Conservation (phyloP, 2,329 filamentous ascomycete species). For the Dothistroma pini region DNA sequence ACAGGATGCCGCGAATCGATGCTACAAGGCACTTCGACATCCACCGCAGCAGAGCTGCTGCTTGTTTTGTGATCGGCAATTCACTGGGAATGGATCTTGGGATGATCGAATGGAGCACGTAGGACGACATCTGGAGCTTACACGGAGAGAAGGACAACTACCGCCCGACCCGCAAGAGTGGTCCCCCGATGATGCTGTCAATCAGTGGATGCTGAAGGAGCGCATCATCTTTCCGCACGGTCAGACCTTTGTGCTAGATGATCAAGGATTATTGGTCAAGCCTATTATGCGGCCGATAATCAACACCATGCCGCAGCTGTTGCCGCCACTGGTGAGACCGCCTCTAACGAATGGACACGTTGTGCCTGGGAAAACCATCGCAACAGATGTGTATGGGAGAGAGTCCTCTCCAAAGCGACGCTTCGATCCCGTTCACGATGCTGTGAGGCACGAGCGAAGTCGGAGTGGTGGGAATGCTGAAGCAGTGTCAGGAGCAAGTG, state of each 20-base stretch:
- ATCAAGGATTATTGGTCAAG: background rate
- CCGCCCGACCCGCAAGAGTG: conserved; percentile 36
- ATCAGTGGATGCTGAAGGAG: conserved; percentile 36
- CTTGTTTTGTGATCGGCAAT: conserved; percentile 61
- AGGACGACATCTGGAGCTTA: conserved; percentile 72
- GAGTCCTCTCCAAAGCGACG: background rate
- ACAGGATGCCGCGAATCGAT: conserved; percentile 57
- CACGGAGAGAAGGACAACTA: conserved; percentile 27
- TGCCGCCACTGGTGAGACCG: background rate
- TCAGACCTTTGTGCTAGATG: background rate
- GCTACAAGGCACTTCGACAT: conserved; percentile 57
- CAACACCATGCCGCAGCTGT: background rate
- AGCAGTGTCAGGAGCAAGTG: background rate
- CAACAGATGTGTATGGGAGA: background rate
- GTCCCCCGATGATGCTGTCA: conserved; percentile 33
- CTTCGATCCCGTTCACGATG: conserved; percentile 3
- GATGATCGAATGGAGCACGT: conserved; percentile 85
- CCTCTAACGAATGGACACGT: background rate
- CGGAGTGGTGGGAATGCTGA: background rate
- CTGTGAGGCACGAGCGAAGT: background rate
- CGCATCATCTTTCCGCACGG: conserved; percentile 3
- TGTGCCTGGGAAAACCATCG: background rate
- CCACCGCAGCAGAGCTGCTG: conserved; percentile 61
- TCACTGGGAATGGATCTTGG: conserved; percentile 65
- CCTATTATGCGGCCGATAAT: background rate